Evolutionary conservation across 768 basidiomycete species (phyloP).

Genomic region (Pulveroboletus sp.): DNA sequence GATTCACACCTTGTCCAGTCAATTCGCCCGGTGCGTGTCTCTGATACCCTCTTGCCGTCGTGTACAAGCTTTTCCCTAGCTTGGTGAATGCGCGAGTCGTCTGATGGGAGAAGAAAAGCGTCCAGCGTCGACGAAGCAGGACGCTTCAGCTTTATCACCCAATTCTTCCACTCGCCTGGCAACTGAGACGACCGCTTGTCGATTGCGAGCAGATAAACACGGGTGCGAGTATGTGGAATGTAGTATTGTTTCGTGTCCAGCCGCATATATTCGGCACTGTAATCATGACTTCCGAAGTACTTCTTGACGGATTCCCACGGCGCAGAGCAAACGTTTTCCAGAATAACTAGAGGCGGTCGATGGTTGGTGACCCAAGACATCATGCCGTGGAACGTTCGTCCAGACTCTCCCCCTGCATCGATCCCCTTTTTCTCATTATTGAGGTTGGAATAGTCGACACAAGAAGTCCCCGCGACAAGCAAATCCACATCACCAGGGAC

Average conservation of each 20-base stretch:
- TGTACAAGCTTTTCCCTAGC: slow-evolving; percentile 82
- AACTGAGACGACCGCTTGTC: slow-evolving; percentile 59
- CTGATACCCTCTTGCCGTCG: slow-evolving; percentile 60
- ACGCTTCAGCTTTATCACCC: slow-evolving; percentile 63
- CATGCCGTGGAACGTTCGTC: slow-evolving; percentile 93
- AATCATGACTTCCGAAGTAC: slow-evolving; percentile 72
- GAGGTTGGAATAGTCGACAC: slow-evolving; percentile 95
- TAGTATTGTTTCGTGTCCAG: slow-evolving; percentile 90
- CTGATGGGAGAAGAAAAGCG: slow-evolving; percentile 86
- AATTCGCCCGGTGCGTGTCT: slow-evolving; percentile 68
- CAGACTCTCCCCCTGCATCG: slow-evolving; percentile 87
- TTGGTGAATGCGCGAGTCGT: slow-evolving; percentile 89
- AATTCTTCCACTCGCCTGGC: slow-evolving; percentile 66
- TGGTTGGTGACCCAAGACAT: slow-evolving; percentile 87
- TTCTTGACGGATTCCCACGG: slow-evolving; percentile 80
- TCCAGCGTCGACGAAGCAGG: slow-evolving; percentile 89
- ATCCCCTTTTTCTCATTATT: slow-evolving; percentile 92
- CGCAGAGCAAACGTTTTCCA: slow-evolving; percentile 92
- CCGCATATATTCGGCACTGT: slow-evolving; percentile 66
- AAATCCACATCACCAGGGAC: slow-evolving; percentile 92
- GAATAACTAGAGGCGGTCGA: slow-evolving; percentile 85
- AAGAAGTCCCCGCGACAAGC: slow-evolving; percentile 91
- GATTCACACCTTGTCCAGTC: slow-evolving; percentile 95
- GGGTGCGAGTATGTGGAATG: slow-evolving; percentile 91
- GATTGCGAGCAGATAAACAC: slow-evolving; percentile 84